These are phyloP conservation scores for Andrographis paniculata DNA, from an alignment of 305 asterid genomes.

Conservation along the genomic window DNA sequence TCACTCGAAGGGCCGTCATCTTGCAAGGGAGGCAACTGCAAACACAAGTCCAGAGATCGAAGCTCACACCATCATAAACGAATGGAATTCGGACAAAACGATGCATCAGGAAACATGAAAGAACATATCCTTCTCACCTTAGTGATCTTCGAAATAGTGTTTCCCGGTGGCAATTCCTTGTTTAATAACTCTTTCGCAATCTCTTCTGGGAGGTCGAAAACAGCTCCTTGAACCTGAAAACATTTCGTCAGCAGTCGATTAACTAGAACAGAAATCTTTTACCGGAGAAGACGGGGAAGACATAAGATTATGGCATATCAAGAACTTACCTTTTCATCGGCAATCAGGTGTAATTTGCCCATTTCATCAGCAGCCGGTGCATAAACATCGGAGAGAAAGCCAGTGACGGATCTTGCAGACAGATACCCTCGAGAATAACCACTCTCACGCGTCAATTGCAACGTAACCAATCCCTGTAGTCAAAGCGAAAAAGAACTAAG, in stretches of 20 bases:
- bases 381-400: constrained; percentile 83
- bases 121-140: constrained; percentile 39
- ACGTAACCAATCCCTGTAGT: constrained; percentile 75
- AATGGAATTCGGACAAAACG: neutral
- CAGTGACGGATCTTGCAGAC: constrained; percentile 83
- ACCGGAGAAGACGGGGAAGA: neutral
- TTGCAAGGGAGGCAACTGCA: constrained; percentile 88
- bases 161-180: constrained; percentile 75
- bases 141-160: constrained; percentile 68
- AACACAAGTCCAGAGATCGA: neutral
- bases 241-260: constrained; percentile 10
- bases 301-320: neutral
- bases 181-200: constrained; percentile 75
- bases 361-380: constrained; percentile 89
- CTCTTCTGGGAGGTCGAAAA: constrained; percentile 98
- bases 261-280: constrained; percentile 6
- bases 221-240: constrained; percentile 82
- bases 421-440: constrained; percentile 59
- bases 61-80: neutral
- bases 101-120: neutral
- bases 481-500: neutral
- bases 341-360: constrained; percentile 70
- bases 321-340: constrained; percentile 55
- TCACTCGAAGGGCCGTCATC: constrained; percentile 85
- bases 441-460: constrained; percentile 70